These are phyloP conservation scores for Rhytidhysteron rufulum DNA, from an alignment of 2,329 filamentous ascomycete species.

Conservation along the genomic window DNA sequence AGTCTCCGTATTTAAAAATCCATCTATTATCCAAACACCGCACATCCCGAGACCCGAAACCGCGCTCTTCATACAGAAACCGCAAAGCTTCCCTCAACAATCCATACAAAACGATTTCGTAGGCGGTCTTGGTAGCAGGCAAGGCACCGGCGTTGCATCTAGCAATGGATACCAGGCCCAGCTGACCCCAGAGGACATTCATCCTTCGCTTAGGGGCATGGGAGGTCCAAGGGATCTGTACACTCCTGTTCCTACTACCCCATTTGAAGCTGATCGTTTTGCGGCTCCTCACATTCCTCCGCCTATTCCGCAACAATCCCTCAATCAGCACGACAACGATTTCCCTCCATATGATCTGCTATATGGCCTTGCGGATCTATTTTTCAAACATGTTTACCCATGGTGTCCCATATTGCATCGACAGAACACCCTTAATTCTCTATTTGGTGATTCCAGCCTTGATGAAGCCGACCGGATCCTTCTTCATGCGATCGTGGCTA, in stretches of 20 bases:
- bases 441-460: slow-evolving; percentile 68
- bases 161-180: slow-evolving; percentile 25
- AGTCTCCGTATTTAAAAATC: slow-evolving; percentile 28
- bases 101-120: slow-evolving; percentile 28
- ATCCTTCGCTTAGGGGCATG: slow-evolving; percentile 16
- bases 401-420: slow-evolving; percentile 88
- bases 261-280: slow-evolving; percentile 28
- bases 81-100: slow-evolving; percentile 30
- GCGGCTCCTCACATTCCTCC: slow-evolving; percentile 21
- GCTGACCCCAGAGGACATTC: slow-evolving; percentile 19
- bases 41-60: slow-evolving; percentile 43
- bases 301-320: slow-evolving; percentile 6
- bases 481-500: slow-evolving; percentile 84
- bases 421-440: slow-evolving; percentile 71
- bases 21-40: slow-evolving; percentile 35
- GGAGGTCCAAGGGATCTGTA: slow-evolving; percentile 23
- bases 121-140: slow-evolving; percentile 30
- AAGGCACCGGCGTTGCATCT: slow-evolving; percentile 16
- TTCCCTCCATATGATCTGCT: slow-evolving; percentile 59
- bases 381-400: slow-evolving; percentile 62
- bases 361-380: slow-evolving; percentile 58
- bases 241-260: slow-evolving; percentile 5
- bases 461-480: slow-evolving; percentile 80
- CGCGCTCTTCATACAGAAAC: slow-evolving; percentile 45
- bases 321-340: slow-evolving; percentile 37